Evolutionary conservation across 108 stramenopile genomes (phyloP), one percentile per base, ranked within the genome.

Genomic region (Nitzschia palea): DNA sequence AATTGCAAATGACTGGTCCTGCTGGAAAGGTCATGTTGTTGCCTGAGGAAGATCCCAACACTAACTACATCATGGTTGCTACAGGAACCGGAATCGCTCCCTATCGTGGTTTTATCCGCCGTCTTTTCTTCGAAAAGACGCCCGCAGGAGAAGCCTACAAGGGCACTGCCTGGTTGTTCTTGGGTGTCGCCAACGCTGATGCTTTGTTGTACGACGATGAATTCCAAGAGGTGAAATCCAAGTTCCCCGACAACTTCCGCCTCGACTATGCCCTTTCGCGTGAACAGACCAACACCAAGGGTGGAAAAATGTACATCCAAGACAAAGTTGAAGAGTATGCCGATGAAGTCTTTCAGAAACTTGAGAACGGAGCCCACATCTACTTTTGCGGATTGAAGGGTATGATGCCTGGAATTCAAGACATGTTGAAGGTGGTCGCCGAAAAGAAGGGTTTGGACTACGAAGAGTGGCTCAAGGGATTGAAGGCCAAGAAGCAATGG

Each of bases 361-460:
- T 98, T 14, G 88, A 89, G 64, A 86, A 81, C 22, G 96, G 96
- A 35, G 97, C 96, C 4, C 95, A 95, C 89, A 97, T 98, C 65
- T 98, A 98, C 90, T 98, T 98, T 85, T 98, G 97, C 78, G 97
- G 97, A 14, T 77, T 98, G 62, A 98, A 98, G 93, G 97, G 96
- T 54, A 97, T 98, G 97, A 98, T 98, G 97, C 96, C 96, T 63
- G 96, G 97, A 48, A 96, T 97, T 68, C 91, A 93, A 54, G 87
- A 89, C 62, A 98, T 97, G 95, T 80, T 98, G 36, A 83, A 95
- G 71, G 77, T 64, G 27, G 96, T 98, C 43, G 92, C 93, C 28
- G 68, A 73, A 62, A 67, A 71, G 71, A 98, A 98, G 89, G 92
- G 91, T 52, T 45, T 98, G 44, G 89, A 87, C 47, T 97, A 94